Evolutionary conservation across 2,329 filamentous ascomycete species (phyloP).

Genomic region (Epichloe glyceriae): DNA sequence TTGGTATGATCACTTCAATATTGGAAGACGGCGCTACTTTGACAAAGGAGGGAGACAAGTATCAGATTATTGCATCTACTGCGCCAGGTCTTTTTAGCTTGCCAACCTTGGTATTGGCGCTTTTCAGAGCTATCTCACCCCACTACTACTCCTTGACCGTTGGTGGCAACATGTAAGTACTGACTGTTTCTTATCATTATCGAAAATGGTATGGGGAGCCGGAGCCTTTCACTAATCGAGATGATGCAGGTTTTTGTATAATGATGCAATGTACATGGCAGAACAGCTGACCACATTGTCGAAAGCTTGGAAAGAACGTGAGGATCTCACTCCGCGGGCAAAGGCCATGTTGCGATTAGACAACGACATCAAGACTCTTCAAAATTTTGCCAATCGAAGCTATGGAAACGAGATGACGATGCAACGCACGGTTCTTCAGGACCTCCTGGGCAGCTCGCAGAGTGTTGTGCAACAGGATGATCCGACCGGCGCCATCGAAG

Average conservation of each 20-base stretch:
- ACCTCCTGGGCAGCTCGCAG: slow-evolving; percentile 47
- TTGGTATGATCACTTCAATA: slow-evolving; percentile 49
- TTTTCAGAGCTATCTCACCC: slow-evolving; percentile 66
- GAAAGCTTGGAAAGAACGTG: slow-evolving; percentile 37
- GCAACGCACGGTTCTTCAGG: slow-evolving; percentile 47
- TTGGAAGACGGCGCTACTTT: slow-evolving; percentile 49
- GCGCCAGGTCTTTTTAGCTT: slow-evolving; percentile 58
- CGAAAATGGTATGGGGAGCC: too few species aligned
- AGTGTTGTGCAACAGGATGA: slow-evolving; percentile 47
- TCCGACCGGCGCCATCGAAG: slow-evolving; percentile 37
- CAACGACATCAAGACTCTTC: slow-evolving; percentile 45
- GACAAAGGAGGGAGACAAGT: slow-evolving; percentile 36
- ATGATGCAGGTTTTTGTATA: slow-evolving; percentile 46
- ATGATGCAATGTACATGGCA: slow-evolving; percentile 51
- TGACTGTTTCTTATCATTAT: background rate
- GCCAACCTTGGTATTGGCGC: slow-evolving; percentile 60
- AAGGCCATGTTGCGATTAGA: slow-evolving; percentile 44
- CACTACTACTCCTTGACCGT: slow-evolving; percentile 55
- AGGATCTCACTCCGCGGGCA: slow-evolving; percentile 37
- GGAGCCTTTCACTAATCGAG: background rate
- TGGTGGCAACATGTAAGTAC: slow-evolving; percentile 49
- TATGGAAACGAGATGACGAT: slow-evolving; percentile 48
- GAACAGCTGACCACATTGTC: slow-evolving; percentile 40
- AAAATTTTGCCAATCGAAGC: slow-evolving; percentile 47
- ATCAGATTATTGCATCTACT: slow-evolving; percentile 50